Evolutionary conservation across 352 stramenopile species (phyloP).

Genomic region (Pythium aphanidermatum): DNA sequence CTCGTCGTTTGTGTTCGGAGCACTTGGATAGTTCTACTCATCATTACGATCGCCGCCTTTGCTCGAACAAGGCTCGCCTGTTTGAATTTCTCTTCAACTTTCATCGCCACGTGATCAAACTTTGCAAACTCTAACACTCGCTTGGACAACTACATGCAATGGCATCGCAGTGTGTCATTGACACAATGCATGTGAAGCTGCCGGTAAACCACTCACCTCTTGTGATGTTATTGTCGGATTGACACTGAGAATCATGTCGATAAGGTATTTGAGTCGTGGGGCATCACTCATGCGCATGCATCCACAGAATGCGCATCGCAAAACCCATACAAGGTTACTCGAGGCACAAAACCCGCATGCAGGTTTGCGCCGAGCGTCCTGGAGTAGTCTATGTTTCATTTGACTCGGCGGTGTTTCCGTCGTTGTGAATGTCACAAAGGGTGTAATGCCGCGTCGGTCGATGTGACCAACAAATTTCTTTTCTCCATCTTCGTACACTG

Average conservation of each 20-base stretch:
- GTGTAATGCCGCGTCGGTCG: conserved; percentile 56
- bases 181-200: not conserved
- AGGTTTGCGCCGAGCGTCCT: conserved; percentile 10
- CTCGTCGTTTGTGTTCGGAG: conserved; percentile 57
- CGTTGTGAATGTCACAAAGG: conserved; percentile 55
- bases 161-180: not conserved
- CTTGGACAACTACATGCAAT: conserved; percentile 40
- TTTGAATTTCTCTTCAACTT: conserved; percentile 69
- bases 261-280: conserved; percentile 65
- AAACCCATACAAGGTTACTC: conserved; percentile 58
- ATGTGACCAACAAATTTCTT: conserved; percentile 36
- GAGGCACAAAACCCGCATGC: conserved; percentile 65
- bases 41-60: conserved; percentile 77
- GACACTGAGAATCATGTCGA: conserved; percentile 73
- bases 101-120: conserved; percentile 70
- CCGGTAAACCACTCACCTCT: conserved; percentile 21
- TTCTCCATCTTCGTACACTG: conserved; percentile 38
- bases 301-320: conserved; percentile 67
- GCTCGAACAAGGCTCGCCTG: conserved; percentile 70
- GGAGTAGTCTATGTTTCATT: conserved; percentile 29
- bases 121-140: conserved; percentile 71
- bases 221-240: conserved; percentile 52
- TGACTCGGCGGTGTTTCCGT: conserved; percentile 47
- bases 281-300: conserved; percentile 66
- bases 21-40: conserved; percentile 54